Base-by-base conservation (phyloP, 2,329 filamentous ascomycete species). In the Lachnellula cervina region DNA sequence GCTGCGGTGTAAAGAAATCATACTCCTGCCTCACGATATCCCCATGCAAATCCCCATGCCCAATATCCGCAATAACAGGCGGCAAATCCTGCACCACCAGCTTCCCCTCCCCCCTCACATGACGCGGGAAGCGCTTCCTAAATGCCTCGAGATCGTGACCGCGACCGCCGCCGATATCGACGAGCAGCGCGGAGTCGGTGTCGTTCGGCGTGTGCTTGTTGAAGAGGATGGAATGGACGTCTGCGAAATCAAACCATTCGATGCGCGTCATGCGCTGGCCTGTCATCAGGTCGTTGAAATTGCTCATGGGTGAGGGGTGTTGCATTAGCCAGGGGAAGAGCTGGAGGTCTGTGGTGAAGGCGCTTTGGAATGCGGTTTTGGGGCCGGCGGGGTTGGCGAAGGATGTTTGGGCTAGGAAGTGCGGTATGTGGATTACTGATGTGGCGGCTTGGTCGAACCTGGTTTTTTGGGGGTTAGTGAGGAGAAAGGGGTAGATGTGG, bases 21-120 rank as follows among this genome's bases (percentile, higher is more conserved):
- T 70, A 55, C 9, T 47, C 51, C 56, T 66, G 59, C 16, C 43
- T 62, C 45, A 65, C 65, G 2, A 74, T 64, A 4, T 46, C 43
- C 7, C 3, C 25, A 23, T 42, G 17, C 19, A 52, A 21, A 2
- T 58, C 35, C 34, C 37, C 50, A 2, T 58, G 28, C 34, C 37
- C 50, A n/a, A 55, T 52, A 37, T 55, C 47, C 16, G 35, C 48
- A 45, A 62, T 57, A 23, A 65, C 61, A 8, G 23, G 16, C 13
- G 51, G 38, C n/a, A 64, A 44, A 49, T 66, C 64, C 28, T 66
- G 59, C 4, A 66, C 47, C 1, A 66, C 54, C 11, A 66, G 42
- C 28, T 38, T 45, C 6, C 63, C 62, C 2, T 58, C 50, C 13
- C 19, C 34, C 9, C 14, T 16, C 16, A 5, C 6, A 17, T 42